A percentile compares a stretch with the other conserved stretches of the same genome.
Conservation (phyloP, 2,329 filamentous ascomycete genomes). For the Nakataea oryzae region DNA sequence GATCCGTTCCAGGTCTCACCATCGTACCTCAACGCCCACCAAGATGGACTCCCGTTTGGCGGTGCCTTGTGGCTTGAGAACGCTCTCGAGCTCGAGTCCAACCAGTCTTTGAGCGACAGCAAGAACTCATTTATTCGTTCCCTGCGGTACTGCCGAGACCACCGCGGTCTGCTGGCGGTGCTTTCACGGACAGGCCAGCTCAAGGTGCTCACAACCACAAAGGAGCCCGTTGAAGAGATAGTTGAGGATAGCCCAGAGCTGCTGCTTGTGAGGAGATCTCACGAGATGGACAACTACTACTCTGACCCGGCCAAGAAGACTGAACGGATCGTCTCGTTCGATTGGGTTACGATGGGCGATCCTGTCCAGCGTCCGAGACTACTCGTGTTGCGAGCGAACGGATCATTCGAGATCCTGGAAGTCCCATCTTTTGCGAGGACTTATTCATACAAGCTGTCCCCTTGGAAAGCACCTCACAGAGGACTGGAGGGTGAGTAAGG, state of each 20-base stretch:
- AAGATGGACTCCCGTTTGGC: conserved; percentile 53
- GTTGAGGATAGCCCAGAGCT: conserved; percentile 44
- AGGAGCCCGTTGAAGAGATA: conserved; percentile 34
- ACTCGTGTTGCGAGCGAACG: conserved; percentile 48
- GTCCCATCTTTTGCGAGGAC: conserved; percentile 47
- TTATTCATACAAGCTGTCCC: conserved; percentile 49
- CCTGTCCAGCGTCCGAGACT: conserved; percentile 45
- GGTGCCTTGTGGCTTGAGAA: conserved; percentile 46
- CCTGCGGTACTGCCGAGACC: conserved; percentile 52
- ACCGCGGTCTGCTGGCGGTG: conserved; percentile 48
- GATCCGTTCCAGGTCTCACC: conserved; percentile 40
- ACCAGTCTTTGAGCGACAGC: conserved; percentile 37
- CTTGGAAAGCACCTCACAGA: conserved; percentile 49
- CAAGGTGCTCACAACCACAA: conserved; percentile 47
- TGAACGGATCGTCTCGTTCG: conserved; percentile 56
- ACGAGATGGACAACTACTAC: conserved; percentile 52
- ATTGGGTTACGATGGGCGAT: conserved; percentile 52
- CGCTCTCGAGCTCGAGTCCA: conserved; percentile 44
- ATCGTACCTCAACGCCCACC: conserved; percentile 45
- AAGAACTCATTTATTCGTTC: conserved; percentile 53
- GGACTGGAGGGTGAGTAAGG: conserved; percentile 37
- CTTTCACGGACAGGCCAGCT: conserved; percentile 54
- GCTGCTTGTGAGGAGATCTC: conserved; percentile 46
- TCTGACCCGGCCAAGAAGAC: conserved; percentile 38
- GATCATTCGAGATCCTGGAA: conserved; percentile 50